Base-by-base conservation (phyloP, 2,329 filamentous ascomycete genomes). In the Rutstroemia sp. region DNA sequence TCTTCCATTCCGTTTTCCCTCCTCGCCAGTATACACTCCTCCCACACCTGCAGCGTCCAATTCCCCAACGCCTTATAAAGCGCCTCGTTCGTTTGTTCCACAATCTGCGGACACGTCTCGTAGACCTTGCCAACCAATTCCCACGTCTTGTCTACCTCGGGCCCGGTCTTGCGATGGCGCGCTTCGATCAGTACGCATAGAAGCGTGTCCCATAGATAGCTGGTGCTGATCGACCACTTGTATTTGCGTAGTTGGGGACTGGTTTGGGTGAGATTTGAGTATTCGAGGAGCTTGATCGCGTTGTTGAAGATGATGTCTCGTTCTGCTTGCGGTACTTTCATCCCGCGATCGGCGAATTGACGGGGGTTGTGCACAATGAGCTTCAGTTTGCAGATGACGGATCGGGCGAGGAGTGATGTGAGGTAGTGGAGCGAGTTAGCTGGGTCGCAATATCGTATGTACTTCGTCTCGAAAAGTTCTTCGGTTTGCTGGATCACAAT, bases 381-480 rank as follows among this genome's bases (percentile, higher is more conserved):
- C 34, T 64, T 55, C 4, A 55, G 57, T 46, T 62, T 56, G 34
- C 65, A 63, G 19, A 63, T 60, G 21, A 64, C 30, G 30, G 30
- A 34, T 34, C 30, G 51, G 25, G 58, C 60, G 17, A 58, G 58
- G 7, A 58, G 56, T 12, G 55, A 63, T 57, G 9, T 34, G 30
- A 34, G 30, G 10, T 21, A 63, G 57, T 75, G 72, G 1, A 73
- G 45, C 0, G 72, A 71, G 5, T 66, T 62, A 5, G 69, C 68
- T 10, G 63, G 60, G 56, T 74, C 72, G 56, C 69, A 74, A 48
- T 73, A 68, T 2, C 58, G 62, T 16, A 73, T 52, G 48, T 70
- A 73, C 14, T 67, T 70, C n/a, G 62, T 61, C 48, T 75, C 69
- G 48, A 74, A 64, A 3, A 60, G 47, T 6, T 63, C 61, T 47